Conservation (phyloP, 257 asterid genomes). For the Solanum dulcamara region DNA sequence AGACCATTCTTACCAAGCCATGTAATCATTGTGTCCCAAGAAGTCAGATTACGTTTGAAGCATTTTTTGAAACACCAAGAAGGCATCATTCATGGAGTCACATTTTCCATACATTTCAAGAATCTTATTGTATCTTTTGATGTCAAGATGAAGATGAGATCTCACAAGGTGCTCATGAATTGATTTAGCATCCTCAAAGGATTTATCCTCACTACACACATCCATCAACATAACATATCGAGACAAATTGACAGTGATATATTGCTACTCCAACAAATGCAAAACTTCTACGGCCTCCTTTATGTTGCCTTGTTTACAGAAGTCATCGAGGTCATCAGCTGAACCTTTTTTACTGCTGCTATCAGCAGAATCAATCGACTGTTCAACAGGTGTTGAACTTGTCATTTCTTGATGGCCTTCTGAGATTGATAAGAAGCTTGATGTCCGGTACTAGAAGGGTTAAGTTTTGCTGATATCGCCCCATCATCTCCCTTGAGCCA, state of each 20-base stretch:
- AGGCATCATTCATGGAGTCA: constrained; percentile 61
- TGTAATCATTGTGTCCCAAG: constrained; percentile 82
- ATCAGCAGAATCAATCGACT: constrained; percentile 13
- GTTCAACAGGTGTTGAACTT: constrained; percentile 5
- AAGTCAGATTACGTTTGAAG: constrained; percentile 41
- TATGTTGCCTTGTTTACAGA: constrained; percentile 34
- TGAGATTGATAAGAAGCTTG: constrained; percentile 10
- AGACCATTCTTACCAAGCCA: constrained; percentile 58
- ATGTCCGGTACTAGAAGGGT: constrained; percentile 10
- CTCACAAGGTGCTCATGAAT: constrained; percentile 50
- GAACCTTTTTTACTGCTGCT: constrained; percentile 7
- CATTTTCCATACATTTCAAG: constrained; percentile 64
- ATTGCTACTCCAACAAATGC: constrained; percentile 31
- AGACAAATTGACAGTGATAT: constrained; percentile 38
- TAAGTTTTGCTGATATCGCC: constrained; percentile 6
- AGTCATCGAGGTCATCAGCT: constrained; percentile 48
- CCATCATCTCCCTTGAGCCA: background rate
- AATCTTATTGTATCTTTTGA: constrained; percentile 41
- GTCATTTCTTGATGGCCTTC: constrained; percentile 6
- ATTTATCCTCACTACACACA: constrained; percentile 52
- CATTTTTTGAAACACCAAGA: constrained; percentile 50
- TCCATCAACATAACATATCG: constrained; percentile 40
- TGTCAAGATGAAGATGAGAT: constrained; percentile 30
- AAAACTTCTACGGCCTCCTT: constrained; percentile 52
- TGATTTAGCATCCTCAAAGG: constrained; percentile 47